Evolutionary conservation across 169 alveolate genomes (phyloP).

Genomic region (Perkinsus olseni): DNA sequence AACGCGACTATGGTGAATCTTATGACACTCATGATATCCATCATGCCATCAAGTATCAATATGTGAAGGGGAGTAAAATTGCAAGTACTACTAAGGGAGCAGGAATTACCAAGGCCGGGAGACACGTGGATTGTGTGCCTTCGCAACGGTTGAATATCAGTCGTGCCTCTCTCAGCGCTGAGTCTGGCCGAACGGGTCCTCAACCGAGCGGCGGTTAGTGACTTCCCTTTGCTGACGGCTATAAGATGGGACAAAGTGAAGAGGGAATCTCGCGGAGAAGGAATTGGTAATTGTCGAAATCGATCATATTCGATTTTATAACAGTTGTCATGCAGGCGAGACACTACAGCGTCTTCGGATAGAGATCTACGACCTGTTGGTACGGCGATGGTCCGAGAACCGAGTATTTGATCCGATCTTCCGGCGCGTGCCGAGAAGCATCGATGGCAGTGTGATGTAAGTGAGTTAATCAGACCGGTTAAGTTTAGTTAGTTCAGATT

Average conservation of each 20-base stretch:
- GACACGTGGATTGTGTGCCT: too few relatives aligned
- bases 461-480: neutral
- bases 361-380: neutral
- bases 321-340: neutral
- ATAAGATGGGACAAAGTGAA: neutral
- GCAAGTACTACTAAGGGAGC: too few relatives aligned
- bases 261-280: neutral
- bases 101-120: too few relatives aligned
- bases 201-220: neutral
- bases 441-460: neutral
- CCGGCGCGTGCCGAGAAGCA: neutral
- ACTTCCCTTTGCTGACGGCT: neutral
- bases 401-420: neutral
- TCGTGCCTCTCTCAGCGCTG: too few relatives aligned
- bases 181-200: neutral
- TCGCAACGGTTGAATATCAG: too few relatives aligned
- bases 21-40: neutral
- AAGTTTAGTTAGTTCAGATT: too few relatives aligned
- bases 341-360: neutral
- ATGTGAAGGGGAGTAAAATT: too few relatives aligned
- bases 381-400: neutral
- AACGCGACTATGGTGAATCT: too few relatives aligned
- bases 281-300: neutral
- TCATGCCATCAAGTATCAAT: too few relatives aligned
- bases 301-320: neutral